These are phyloP conservation scores for Colletotrichum caudatum DNA, from an alignment of 2,329 filamentous ascomycete genomes.

Conservation along the genomic window DNA sequence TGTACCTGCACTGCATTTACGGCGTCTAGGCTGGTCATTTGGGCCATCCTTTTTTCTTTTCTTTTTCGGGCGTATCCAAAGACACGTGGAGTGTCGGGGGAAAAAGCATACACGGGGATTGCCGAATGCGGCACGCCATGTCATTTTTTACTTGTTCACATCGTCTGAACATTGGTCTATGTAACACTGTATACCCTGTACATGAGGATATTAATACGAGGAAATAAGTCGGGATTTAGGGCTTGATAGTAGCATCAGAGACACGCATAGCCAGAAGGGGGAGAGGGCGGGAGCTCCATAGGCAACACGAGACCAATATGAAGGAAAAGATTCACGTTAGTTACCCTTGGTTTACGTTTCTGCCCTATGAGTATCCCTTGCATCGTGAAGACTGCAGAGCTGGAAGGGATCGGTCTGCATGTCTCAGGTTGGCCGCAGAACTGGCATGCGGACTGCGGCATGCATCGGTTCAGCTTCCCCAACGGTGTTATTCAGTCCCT, in stretches of 20 bases:
- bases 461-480: conserved; percentile 30
- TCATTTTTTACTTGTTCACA: conserved; percentile 10
- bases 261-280: conserved; percentile 4
- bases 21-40: conserved; percentile 14
- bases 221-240: conserved; percentile 5
- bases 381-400: conserved; percentile 30
- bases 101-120: conserved; percentile 1
- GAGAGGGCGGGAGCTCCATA: background rate
- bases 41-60: background rate
- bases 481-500: conserved; percentile 19
- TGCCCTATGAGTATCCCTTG: conserved; percentile 18
- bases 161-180: conserved; percentile 19
- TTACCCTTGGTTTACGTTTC: background rate
- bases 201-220: conserved; percentile 29
- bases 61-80: background rate
- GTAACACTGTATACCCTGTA: conserved; percentile 41
- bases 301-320: conserved; percentile 23
- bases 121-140: background rate
- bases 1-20: conserved; percentile 29
- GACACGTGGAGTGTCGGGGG: background rate
- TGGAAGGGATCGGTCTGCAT: conserved; percentile 37
- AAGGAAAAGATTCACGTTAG: conserved; percentile 1
- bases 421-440: conserved; percentile 40
- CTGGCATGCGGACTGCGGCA: conserved; percentile 38
- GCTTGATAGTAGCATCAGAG: background rate